Base-by-base conservation (phyloP, 2,329 filamentous ascomycete species). In the Phaeomoniella chlamydospora region DNA sequence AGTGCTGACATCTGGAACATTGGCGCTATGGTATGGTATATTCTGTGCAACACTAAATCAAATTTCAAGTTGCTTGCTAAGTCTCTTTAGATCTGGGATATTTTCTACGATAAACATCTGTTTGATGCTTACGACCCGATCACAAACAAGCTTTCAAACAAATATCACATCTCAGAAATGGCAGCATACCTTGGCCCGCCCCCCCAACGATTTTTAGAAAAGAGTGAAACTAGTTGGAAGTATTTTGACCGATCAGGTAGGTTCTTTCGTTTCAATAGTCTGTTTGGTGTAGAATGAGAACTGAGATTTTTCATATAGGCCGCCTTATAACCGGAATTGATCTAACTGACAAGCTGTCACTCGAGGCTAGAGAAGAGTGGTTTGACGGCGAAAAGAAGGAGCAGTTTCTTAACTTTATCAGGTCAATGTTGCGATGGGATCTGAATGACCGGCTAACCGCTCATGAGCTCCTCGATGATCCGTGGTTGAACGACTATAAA, bases 1-100 rank as follows among this genome's bases (percentile, higher is more conserved):
- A 47, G 46, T 33, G 47, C 51, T 19, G 48, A 54, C 38, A 49
- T 54, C 10, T 55, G 52, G 51, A 51, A 46, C 35, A 41, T 52
- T 16, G 52, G 39, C 19, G 39, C 48, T 33, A 41, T 53, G 41
- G 49, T 53, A 35, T 35, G 46, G 37, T 12, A 31, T 34, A 9
- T 26, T n/a, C 22, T 26, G 9, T 26, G 22, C 6, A 9, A 9
- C 22, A 26, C 22, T 26, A 26, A 26, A 6, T n/a, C n/a, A 9
- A 26, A 9, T 6, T 26, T 26, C n/a, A 6, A 26, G 22, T 26
- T 26, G 22, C n/a, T n/a, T n/a, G n/a, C n/a, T n/a, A n/a, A n/a
- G n/a, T n/a, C n/a, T n/a, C n/a, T n/a, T n/a, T n/a, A n/a, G n/a
- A n/a, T n/a, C n/a, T n/a, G n/a, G n/a, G n/a, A n/a, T n/a, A n/a